Percentiles rank a stretch among this genome's conserved stretches.
Evolutionary conservation across 495 filamentous ascomycete genomes (phyloP).

Genomic region (Sordaria brevicollis): DNA sequence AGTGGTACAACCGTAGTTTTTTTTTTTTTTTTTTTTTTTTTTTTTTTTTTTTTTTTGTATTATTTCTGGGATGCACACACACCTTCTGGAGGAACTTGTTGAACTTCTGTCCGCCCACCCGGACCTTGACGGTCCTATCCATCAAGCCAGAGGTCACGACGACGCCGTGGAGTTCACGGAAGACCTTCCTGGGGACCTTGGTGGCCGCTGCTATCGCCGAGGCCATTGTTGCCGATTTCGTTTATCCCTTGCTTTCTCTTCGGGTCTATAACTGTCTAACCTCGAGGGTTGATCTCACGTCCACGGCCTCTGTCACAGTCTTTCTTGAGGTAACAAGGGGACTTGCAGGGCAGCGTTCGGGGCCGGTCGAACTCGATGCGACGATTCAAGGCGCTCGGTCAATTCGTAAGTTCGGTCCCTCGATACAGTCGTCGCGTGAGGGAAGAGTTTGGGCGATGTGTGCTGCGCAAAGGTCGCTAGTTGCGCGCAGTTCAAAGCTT

Average conservation of each 20-base stretch:
- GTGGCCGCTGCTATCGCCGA: conserved; percentile 18
- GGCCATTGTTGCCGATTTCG: conserved; percentile 15
- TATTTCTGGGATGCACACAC: neutral
- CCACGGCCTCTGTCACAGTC: neutral
- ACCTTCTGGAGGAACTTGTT: conserved; percentile 50
- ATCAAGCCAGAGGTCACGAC: conserved; percentile 62
- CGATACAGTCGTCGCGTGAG: neutral
- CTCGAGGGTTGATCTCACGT: neutral
- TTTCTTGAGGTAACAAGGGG: neutral
- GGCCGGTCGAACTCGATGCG: neutral
- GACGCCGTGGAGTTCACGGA: conserved; percentile 40
- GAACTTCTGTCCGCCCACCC: conserved; percentile 49
- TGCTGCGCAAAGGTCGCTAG: neutral
- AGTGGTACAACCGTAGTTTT: neutral
- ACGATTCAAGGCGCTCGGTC: neutral
- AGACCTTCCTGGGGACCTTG: conserved; percentile 11
- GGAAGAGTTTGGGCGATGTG: neutral
- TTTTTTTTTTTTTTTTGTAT: too few species aligned
- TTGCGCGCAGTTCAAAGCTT: neutral
- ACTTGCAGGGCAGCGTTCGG: neutral
- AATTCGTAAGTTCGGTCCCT: neutral
- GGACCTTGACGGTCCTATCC: conserved; percentile 61
- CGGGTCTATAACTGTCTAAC: neutral
- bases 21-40: too few species aligned
- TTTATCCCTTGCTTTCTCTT: neutral